A percentile compares a stretch with the other conserved stretches of the same genome.
phyloP scores from a whole-genome alignment of 495 filamentous ascomycete species.

The Penicillium alfredii region DNA sequence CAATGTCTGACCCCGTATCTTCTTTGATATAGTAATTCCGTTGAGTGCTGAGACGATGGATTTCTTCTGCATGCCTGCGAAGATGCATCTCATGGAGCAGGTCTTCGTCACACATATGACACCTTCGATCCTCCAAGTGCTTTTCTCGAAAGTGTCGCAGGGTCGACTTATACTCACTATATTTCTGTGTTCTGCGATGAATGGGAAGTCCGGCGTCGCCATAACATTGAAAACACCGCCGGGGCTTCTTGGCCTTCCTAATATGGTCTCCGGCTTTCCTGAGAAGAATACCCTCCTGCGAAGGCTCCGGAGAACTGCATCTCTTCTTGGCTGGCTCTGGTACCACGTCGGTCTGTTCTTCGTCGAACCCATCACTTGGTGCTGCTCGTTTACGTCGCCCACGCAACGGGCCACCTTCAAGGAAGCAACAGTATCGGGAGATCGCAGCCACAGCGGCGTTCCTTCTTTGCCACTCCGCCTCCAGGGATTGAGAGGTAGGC shows the following conservation, averaged over 20 bases:
- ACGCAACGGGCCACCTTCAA: constrained; percentile 17
- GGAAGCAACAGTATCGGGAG: constrained; percentile 13
- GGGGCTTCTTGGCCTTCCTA: constrained; percentile 13
- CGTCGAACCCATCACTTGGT: constrained; percentile 6
- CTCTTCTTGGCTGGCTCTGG: constrained; percentile 10
- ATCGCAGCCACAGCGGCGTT: constrained; percentile 17
- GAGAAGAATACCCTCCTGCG: constrained; percentile 9
- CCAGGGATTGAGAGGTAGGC: constrained; percentile 23
- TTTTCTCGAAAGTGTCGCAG: constrained; percentile 21
- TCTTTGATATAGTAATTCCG: too few relatives aligned
- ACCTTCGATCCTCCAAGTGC: constrained; percentile 20
- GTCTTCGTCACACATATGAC: constrained; percentile 18
- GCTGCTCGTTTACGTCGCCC: constrained; percentile 16
- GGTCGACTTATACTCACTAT: constrained; percentile 17
- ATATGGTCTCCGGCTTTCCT: constrained; percentile 12
- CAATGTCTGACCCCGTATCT: too few relatives aligned
- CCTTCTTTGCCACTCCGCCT: constrained; percentile 22
- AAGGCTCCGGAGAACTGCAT: constrained; percentile 7
- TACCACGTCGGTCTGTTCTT: constrained; percentile 9
- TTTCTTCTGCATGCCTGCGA: constrained; percentile 17
- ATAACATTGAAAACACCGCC: constrained; percentile 21
- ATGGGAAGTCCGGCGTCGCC: constrained; percentile 11
- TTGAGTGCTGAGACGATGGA: constrained; percentile 14
- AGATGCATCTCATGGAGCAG: constrained; percentile 26
- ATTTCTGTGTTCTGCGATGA: constrained; percentile 18